A percentile compares a stretch with the other conserved stretches of the same genome.
These are phyloP conservation scores for Jamesozyma piceae DNA, from an alignment of 805 yeast genomes.

Conservation along the genomic window DNA sequence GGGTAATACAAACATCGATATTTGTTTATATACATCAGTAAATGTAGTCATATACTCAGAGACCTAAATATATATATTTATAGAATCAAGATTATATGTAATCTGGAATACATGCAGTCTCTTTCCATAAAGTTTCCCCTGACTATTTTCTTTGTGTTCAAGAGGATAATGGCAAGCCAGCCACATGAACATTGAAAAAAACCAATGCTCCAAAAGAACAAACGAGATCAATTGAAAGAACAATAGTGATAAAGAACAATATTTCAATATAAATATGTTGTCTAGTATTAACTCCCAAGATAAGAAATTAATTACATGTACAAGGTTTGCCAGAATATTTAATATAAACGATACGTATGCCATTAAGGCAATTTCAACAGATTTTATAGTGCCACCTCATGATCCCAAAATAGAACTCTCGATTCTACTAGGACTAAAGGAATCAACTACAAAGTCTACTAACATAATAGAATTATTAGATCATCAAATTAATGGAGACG, in stretches of 20 bases:
- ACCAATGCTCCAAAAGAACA: background rate
- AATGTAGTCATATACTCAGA: background rate
- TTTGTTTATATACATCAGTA: too few species aligned
- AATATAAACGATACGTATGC: constrained; percentile 8
- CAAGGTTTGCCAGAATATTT: constrained; percentile 22
- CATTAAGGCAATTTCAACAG: constrained; percentile 19
- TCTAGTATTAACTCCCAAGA: background rate
- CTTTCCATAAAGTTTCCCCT: background rate
- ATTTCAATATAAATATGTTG: constrained; percentile 1
- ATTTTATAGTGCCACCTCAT: constrained; percentile 23
- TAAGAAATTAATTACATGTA: constrained; percentile 11
- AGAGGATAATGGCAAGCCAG: background rate
- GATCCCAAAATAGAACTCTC: constrained; percentile 20
- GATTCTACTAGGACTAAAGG: constrained; percentile 13
- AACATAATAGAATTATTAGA: constrained; percentile 17
- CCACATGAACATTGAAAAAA: background rate
- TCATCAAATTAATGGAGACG: constrained; percentile 7
- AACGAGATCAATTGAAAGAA: background rate
- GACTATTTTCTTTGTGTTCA: background rate
- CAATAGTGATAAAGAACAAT: background rate
- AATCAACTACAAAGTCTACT: background rate
- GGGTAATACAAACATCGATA: background rate
- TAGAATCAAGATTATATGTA: too few species aligned
- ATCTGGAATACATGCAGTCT: too few species aligned
- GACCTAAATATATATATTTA: background rate